Evolutionary conservation across 139 green algal genomes (phyloP).

Genomic region (Coelastrella sp.): DNA sequence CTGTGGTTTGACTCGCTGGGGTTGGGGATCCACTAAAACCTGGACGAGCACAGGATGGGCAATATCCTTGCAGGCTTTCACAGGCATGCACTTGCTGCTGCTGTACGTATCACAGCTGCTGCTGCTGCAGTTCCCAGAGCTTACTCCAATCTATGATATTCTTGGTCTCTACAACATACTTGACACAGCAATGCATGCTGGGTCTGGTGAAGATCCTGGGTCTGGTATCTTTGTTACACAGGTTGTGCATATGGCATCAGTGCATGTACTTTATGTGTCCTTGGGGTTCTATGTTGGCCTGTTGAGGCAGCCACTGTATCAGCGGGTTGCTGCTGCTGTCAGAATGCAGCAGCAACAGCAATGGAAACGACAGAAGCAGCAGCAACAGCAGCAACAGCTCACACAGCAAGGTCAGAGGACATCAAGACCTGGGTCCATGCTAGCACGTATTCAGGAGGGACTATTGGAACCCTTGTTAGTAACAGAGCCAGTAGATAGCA

Average conservation of each 20-base stretch:
- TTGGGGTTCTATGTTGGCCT: constrained; percentile 25
- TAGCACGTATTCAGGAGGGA: not conserved
- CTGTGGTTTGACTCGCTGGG: constrained; percentile 30
- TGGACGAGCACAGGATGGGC: not conserved
- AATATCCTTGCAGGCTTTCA: not conserved
- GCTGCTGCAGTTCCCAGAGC: not conserved
- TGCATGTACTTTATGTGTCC: constrained; percentile 22
- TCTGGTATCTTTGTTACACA: not conserved
- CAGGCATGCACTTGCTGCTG: constrained; percentile 31
- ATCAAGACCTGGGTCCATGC: not conserved
- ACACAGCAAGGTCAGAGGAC: not conserved
- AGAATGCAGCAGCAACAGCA: constrained; percentile 14
- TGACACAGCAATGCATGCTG: not conserved
- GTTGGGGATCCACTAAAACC: not conserved
- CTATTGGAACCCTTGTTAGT: constrained; percentile 6
- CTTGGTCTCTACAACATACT: not conserved
- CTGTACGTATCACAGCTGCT: constrained; percentile 37
- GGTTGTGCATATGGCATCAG: constrained; percentile 10
- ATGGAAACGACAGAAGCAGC: not conserved
- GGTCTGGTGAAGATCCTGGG: not conserved
- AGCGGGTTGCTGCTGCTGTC: constrained; percentile 23
- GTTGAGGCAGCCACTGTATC: constrained; percentile 34
- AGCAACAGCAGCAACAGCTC: constrained; percentile 28
- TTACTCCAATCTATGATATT: not conserved
- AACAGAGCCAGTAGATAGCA: not conserved